phyloP scores from a whole-genome alignment of 164 flowering plant genomes.

The Tinospora cordifolia region DNA sequence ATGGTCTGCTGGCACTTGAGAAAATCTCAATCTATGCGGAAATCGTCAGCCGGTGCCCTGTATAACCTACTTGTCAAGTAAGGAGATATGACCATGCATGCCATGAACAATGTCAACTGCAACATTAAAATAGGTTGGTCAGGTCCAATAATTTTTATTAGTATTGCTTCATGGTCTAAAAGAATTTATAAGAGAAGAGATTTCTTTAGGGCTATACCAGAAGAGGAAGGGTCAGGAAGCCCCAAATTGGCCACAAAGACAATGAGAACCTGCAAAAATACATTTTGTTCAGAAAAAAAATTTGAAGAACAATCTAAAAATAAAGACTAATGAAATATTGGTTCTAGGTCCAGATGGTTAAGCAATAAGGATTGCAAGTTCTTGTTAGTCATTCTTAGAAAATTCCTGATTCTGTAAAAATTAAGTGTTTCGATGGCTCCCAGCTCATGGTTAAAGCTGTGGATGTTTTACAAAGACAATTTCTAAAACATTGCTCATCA shows the following conservation, averaged over 20 bases:
- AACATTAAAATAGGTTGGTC: slow-evolving; percentile 14
- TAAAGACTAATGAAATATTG: not conserved
- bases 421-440: too few relatives aligned
- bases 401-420: too few relatives aligned
- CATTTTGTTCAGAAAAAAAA: slow-evolving; percentile 18
- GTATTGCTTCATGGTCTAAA: not conserved
- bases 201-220: slow-evolving; percentile 42
- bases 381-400: too few relatives aligned
- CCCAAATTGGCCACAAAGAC: slow-evolving; percentile 95
- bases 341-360: too few relatives aligned
- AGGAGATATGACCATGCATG: slow-evolving; percentile 57
- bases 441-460: too few relatives aligned
- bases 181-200: not conserved
- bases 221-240: slow-evolving; percentile 82
- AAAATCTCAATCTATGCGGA: slow-evolving; percentile 50
- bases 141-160: not conserved
- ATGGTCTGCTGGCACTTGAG: slow-evolving; percentile 3
- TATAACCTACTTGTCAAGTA: slow-evolving; percentile 38
- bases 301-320: not conserved
- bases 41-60: slow-evolving; percentile 33
- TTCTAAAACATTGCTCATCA: too few relatives aligned
- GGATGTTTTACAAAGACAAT: too few relatives aligned
- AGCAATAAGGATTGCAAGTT: too few relatives aligned
- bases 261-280: slow-evolving; percentile 51
- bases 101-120: slow-evolving; percentile 91